Evolutionary conservation across 306 rosid species (phyloP), one percentile per base, ranked within the genome.

Genomic region (Begonia masoniana): DNA sequence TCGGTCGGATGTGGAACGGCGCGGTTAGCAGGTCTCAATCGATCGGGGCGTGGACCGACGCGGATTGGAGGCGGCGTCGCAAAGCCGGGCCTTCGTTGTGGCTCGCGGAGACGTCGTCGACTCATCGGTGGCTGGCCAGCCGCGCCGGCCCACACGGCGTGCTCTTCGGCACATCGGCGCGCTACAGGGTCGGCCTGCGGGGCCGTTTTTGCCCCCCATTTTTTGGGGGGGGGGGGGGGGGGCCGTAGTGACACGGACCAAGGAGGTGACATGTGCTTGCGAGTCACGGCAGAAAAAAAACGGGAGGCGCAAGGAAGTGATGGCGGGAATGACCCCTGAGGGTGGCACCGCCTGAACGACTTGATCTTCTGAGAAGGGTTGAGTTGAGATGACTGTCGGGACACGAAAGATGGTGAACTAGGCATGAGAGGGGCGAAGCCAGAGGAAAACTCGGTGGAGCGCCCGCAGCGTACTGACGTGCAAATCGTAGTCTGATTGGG

Each of bases 81-180:
- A 68, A 61, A 49, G 49, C 59, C 16, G 17, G 53, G 67, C 53
- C 46, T 50, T 62, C 15, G 67, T 13, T 52, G 54, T 31, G 59
- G 59, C 31, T 5, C 9, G 16, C n/a, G 68, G 48, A 36, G 61
- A 36, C 24, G 23, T 48, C 26, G 55, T 54, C 56, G 23, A 15
- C 46, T 4, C 50, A 14, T 4, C 13, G 10, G 14, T 47, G n/a
- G 50, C 5, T 12, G 9, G 6, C 10, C 50, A 47, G 14, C n/a
- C 13, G 13, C 50, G 50, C 50, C 5, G 5, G 10, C 13, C n/a
- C n/a, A n/a, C 14, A 7, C 5, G 9, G 50, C 9, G 50, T 14
- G 9, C 13, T 13, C n/a, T n/a, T n/a, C n/a, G n/a, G n/a, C 5
- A 12, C 50, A 47, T 47, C 14, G 9, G 50, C 13, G 50, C 50